phyloP scores from a whole-genome alignment of 257 asterid genomes.

The Solanum chaucha region DNA sequence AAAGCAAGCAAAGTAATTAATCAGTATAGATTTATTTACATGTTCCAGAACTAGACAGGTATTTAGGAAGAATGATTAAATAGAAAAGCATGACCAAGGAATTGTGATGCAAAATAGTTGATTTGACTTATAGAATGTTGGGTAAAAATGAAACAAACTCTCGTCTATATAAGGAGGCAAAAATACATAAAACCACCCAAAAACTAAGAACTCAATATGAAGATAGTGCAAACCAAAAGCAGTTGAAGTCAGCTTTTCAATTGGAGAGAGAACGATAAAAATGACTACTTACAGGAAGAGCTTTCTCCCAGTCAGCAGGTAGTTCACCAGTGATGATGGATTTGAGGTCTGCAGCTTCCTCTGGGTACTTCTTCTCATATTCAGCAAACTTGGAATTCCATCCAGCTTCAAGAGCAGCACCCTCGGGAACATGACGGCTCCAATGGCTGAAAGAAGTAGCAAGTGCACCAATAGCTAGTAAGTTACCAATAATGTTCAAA shows the following conservation, averaged over 20 bases:
- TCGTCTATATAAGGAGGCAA: background rate
- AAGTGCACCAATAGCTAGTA: conserved; percentile 6
- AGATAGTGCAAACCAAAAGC: background rate
- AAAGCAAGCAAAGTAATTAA: background rate
- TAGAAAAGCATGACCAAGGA: background rate
- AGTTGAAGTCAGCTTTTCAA: background rate
- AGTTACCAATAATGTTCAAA: background rate
- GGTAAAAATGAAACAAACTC: background rate
- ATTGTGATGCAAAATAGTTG: background rate
- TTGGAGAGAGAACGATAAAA: background rate
- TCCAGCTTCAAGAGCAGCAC: conserved; percentile 81
- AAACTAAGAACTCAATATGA: background rate
- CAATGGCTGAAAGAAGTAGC: conserved; percentile 55
- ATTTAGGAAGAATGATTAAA: background rate
- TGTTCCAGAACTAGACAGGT: background rate
- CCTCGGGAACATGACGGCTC: conserved; percentile 69
- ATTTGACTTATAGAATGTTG: background rate
- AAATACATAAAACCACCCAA: background rate
- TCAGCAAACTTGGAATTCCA: conserved; percentile 89
- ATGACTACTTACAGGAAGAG: conserved; percentile 61
- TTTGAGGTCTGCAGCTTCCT: conserved; percentile 70
- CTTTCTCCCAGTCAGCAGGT: conserved; percentile 77
- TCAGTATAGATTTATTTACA: background rate
- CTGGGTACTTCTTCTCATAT: conserved; percentile 76
- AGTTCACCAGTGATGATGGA: conserved; percentile 56